phyloP scores from a whole-genome alignment of 148 eudicot species.

The Rhododendron vialii region DNA sequence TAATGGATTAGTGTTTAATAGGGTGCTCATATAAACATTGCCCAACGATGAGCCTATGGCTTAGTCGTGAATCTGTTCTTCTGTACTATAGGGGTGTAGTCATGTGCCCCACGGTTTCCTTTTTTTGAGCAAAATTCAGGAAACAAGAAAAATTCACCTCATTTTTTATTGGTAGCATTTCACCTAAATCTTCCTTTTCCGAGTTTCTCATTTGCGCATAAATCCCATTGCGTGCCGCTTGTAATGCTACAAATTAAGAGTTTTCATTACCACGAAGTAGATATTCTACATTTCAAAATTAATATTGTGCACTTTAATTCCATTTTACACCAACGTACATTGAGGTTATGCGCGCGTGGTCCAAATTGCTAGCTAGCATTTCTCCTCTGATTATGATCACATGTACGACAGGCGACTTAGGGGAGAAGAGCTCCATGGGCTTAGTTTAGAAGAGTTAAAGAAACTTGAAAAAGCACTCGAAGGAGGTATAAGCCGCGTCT shows the following conservation, averaged over 20 bases:
- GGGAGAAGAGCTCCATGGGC: slow-evolving; percentile 48
- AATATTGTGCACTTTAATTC: background rate
- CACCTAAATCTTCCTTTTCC: background rate
- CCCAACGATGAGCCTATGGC: background rate
- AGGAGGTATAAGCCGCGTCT: slow-evolving; percentile 27
- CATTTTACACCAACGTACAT: no score
- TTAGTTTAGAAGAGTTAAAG: slow-evolving; percentile 25
- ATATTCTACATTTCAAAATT: no score
- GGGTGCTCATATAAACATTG: background rate
- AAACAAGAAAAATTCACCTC: background rate
- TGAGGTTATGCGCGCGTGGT: no score
- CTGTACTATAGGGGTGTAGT: background rate
- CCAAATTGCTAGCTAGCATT: background rate
- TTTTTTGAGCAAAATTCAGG: background rate
- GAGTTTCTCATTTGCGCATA: background rate
- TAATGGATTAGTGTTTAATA: background rate
- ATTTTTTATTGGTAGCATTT: background rate
- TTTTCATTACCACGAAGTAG: no score
- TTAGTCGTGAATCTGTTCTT: background rate
- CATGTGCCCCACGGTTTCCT: background rate
- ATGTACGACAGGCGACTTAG: slow-evolving; percentile 23
- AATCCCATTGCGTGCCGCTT: background rate
- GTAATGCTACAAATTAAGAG: background rate
- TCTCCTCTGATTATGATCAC: background rate
- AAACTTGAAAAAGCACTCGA: slow-evolving; percentile 32